These are phyloP conservation scores for Flaveria bidentis DNA, from an alignment of 129 eudicot species.

Conservation along the genomic window DNA sequence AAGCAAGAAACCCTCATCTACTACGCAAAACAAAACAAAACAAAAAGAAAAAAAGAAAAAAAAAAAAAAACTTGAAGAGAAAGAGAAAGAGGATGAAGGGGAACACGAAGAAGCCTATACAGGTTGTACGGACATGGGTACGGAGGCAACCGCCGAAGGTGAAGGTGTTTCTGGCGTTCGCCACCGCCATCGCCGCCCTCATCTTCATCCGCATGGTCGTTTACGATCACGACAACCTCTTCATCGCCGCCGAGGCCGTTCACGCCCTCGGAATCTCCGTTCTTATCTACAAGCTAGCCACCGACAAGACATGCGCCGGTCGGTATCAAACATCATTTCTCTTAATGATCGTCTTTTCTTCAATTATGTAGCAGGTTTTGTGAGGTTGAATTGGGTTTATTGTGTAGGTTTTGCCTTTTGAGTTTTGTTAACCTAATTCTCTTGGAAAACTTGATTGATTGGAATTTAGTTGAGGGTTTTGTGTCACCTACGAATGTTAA, in stretches of 20 bases:
- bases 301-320: constrained; percentile 85
- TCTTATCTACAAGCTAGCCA: constrained; percentile 63
- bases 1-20: too few relatives aligned
- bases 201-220: constrained; percentile 59
- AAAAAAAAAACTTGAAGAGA: neutral
- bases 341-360: neutral
- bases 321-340: neutral
- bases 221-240: constrained; percentile 73
- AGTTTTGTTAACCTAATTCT: neutral
- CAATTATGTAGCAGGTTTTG: neutral
- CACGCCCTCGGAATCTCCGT: constrained; percentile 70
- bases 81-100: constrained; percentile 30
- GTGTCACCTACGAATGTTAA: neutral
- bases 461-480: constrained; percentile 12
- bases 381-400: constrained; percentile 17
- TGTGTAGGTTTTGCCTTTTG: neutral
- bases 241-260: constrained; percentile 72
- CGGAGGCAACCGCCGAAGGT: constrained; percentile 76
- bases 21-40: too few relatives aligned
- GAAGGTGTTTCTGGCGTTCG: constrained; percentile 60
- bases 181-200: constrained; percentile 50
- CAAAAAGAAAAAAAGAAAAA: too few relatives aligned
- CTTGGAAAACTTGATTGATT: neutral
- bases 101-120: constrained; percentile 37
- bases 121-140: constrained; percentile 56